Evolutionary conservation across 352 stramenopile genomes (phyloP).

Genomic region (Phytophthora brassicae): DNA sequence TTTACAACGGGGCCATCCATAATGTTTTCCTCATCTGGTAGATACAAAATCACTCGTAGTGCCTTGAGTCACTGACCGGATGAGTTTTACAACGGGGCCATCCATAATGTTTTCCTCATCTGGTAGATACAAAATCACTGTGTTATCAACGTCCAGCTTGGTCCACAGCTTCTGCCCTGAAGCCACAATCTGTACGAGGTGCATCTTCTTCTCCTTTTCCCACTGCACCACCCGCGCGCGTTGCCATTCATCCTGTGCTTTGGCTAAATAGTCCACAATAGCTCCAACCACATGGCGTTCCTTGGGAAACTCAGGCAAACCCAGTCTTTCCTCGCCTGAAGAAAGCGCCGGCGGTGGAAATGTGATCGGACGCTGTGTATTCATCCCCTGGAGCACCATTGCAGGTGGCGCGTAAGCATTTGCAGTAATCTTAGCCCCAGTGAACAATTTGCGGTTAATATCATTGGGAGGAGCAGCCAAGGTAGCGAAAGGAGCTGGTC

Average conservation of each 20-base stretch:
- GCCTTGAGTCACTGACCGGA: constrained; percentile 60
- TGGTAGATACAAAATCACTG: constrained; percentile 65
- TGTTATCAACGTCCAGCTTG: constrained; percentile 56
- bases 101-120: constrained; percentile 60
- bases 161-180: constrained; percentile 65
- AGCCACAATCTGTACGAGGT: constrained; percentile 65
- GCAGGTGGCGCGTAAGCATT: constrained; percentile 40
- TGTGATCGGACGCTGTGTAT: constrained; percentile 39
- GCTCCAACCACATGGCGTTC: constrained; percentile 49
- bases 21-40: constrained; percentile 54
- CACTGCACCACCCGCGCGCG: constrained; percentile 72
- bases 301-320: constrained; percentile 57
- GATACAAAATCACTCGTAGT: too few relatives aligned
- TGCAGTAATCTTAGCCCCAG: constrained; percentile 39
- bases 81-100: constrained; percentile 59
- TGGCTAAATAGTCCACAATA: constrained; percentile 76
- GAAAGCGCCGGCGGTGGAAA: constrained; percentile 42
- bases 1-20: constrained; percentile 62
- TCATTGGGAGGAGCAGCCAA: constrained; percentile 15
- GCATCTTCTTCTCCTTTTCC: constrained; percentile 61
- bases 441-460: constrained; percentile 30
- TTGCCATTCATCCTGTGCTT: constrained; percentile 69
- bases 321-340: constrained; percentile 34
- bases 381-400: constrained; percentile 49
- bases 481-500: constrained; percentile 15